Evolutionary conservation across 1,284 basidiomycete genomes (phyloP).

Genomic region (Phenoliferia sp.): DNA sequence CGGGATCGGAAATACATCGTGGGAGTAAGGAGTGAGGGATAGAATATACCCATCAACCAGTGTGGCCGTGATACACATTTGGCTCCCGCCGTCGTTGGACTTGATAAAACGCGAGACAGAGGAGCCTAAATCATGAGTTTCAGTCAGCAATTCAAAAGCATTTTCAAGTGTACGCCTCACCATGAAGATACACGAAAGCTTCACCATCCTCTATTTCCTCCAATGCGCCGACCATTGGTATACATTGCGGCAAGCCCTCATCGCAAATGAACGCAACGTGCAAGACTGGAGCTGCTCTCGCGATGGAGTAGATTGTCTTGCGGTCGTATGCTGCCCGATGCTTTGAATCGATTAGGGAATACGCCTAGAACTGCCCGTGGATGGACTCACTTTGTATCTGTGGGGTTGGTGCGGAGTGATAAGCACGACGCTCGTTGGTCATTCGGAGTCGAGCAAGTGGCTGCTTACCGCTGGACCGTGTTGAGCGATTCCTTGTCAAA

Average conservation of each 20-base stretch:
- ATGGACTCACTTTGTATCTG: no score
- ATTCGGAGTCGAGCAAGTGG: not conserved
- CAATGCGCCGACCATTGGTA: conserved; percentile 38
- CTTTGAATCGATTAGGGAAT: no score
- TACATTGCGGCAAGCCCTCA: conserved; percentile 36
- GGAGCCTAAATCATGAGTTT: conserved; percentile 29
- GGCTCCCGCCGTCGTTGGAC: conserved; percentile 32
- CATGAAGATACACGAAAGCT: conserved; percentile 34
- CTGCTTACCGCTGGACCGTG: conserved; percentile 4
- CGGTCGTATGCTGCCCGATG: conserved; percentile 14
- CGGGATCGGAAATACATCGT: no score
- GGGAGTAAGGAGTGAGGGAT: conserved; percentile 32
- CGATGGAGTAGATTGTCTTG: conserved; percentile 28
- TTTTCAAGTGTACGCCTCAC: conserved; percentile 8
- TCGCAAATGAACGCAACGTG: conserved; percentile 36
- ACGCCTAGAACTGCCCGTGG: no score
- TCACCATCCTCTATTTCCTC: conserved; percentile 34
- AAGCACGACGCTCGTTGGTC: no score
- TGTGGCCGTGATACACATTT: conserved; percentile 37
- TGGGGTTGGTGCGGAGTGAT: not conserved
- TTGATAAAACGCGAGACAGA: conserved; percentile 35
- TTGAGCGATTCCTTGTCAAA: conserved; percentile 6
- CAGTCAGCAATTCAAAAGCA: not conserved
- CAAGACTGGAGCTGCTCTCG: conserved; percentile 32
- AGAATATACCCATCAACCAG: conserved; percentile 38